Evolutionary conservation across 805 yeast species (phyloP).

Genomic region (Lachancea cidri): DNA sequence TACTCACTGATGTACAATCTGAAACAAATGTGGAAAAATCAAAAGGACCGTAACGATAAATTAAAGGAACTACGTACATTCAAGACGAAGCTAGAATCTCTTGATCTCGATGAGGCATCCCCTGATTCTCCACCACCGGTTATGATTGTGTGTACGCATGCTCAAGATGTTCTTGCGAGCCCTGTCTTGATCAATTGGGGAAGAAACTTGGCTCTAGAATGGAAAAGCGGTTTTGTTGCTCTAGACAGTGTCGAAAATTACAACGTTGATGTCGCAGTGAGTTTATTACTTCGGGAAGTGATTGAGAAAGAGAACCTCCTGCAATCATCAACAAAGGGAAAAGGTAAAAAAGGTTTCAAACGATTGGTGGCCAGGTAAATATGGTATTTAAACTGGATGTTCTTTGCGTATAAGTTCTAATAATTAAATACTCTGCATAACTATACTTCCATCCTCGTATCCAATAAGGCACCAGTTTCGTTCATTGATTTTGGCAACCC

Average conservation of each 20-base stretch:
- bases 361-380: background rate
- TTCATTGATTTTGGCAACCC: conserved; percentile 12
- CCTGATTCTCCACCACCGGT: conserved; percentile 57
- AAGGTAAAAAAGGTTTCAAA: background rate
- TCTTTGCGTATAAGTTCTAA: background rate
- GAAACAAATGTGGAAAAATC: conserved; percentile 51
- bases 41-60: conserved; percentile 29
- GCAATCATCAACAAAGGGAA: background rate
- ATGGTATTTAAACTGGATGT: too few species aligned
- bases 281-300: conserved; percentile 55
- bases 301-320: conserved; percentile 40
- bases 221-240: conserved; percentile 64
- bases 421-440: conserved; percentile 5
- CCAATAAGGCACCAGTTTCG: conserved; percentile 30
- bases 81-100: conserved; percentile 28
- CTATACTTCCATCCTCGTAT: conserved; percentile 26
- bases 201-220: conserved; percentile 45
- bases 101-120: conserved; percentile 34
- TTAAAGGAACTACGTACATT: conserved; percentile 29
- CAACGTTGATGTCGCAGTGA: conserved; percentile 52
- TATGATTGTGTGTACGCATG: conserved; percentile 61
- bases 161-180: conserved; percentile 50
- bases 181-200: conserved; percentile 59
- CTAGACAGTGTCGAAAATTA: conserved; percentile 49
- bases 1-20: conserved; percentile 55